Conservation (phyloP, 2,329 filamentous ascomycete genomes). For the Cadophora malorum region DNA sequence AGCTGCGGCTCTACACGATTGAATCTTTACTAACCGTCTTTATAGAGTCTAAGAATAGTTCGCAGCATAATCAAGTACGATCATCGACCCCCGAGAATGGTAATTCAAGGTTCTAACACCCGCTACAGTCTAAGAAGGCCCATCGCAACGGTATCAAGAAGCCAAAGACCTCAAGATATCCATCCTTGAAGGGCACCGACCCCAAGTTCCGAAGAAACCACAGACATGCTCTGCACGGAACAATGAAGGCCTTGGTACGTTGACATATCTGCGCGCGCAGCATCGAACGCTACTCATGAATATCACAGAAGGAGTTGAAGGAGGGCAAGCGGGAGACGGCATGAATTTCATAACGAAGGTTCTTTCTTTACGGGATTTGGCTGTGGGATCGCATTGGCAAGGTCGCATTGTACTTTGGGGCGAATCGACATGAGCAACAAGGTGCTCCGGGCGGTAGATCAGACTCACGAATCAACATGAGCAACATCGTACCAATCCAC, state of each 20-base stretch:
- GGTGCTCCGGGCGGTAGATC: conserved; percentile 40
- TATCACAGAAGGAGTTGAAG: conserved; percentile 88
- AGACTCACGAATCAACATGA: conserved; percentile 41
- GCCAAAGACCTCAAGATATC: conserved; percentile 99
- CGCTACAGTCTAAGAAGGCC: conserved; percentile 91
- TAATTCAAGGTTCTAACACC: conserved; percentile 15
- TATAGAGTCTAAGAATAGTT: conserved; percentile 31
- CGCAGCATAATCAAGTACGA: conserved; percentile 35
- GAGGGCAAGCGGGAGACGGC: conserved; percentile 92
- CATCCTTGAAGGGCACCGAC: conserved; percentile 97
- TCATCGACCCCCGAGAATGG: background rate
- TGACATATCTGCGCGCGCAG: conserved; percentile 11
- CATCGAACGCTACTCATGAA: conserved; percentile 24
- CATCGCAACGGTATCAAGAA: conserved; percentile 99
- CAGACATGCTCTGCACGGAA: conserved; percentile 99
- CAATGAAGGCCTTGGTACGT: conserved; percentile 95
- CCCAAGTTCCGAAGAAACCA: conserved; percentile 99
- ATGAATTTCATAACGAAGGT: conserved; percentile 55
- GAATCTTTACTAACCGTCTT: conserved; percentile 14
- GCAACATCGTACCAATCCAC: conserved; percentile 36
- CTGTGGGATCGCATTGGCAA: conserved; percentile 41
- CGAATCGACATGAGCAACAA: conserved; percentile 36
- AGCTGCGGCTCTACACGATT: background rate
- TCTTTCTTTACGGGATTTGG: conserved; percentile 39
- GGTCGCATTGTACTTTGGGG: conserved; percentile 38